Evolutionary conservation across 1,284 basidiomycete species (phyloP).

Genomic region (Leccinum pachyderme): DNA sequence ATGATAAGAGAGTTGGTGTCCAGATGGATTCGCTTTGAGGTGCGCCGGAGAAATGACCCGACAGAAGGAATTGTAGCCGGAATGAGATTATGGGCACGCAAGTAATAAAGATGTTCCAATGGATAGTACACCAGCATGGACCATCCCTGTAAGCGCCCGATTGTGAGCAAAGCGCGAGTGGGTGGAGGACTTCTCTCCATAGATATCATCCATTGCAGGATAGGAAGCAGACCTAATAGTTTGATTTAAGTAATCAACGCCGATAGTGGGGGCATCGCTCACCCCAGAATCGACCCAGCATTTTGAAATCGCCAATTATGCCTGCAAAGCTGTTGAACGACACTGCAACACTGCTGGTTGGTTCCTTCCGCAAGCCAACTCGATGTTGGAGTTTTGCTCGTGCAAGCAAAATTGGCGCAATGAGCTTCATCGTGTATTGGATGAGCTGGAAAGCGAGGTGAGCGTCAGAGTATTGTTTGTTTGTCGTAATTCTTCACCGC

Average conservation of each 20-base stretch:
- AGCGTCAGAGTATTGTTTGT: background rate
- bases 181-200: conserved; percentile 68
- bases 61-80: conserved; percentile 49
- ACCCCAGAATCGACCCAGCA: conserved; percentile 78
- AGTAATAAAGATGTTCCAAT: conserved; percentile 75
- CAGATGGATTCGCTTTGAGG: conserved; percentile 43
- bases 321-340: conserved; percentile 54
- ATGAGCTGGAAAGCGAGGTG: conserved; percentile 47
- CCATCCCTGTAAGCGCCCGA: conserved; percentile 82
- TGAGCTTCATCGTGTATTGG: conserved; percentile 66
- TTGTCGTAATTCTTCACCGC: conserved; percentile 43
- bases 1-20: conserved; percentile 49
- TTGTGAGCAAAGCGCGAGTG: conserved; percentile 65
- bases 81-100: conserved; percentile 62
- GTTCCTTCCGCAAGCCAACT: conserved; percentile 50
- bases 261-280: conserved; percentile 20
- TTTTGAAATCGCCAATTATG: conserved; percentile 65
- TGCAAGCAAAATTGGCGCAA: conserved; percentile 61
- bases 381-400: conserved; percentile 67
- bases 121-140: conserved; percentile 83
- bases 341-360: conserved; percentile 53
- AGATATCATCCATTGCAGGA: conserved; percentile 73
- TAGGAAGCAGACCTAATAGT: conserved; percentile 64
- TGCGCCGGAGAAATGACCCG: conserved; percentile 40
- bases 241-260: background rate